A percentile compares a stretch with the other conserved stretches of the same genome.
Evolutionary conservation across 2,329 filamentous ascomycete genomes (phyloP).

Genomic region (Neonectria hederae): DNA sequence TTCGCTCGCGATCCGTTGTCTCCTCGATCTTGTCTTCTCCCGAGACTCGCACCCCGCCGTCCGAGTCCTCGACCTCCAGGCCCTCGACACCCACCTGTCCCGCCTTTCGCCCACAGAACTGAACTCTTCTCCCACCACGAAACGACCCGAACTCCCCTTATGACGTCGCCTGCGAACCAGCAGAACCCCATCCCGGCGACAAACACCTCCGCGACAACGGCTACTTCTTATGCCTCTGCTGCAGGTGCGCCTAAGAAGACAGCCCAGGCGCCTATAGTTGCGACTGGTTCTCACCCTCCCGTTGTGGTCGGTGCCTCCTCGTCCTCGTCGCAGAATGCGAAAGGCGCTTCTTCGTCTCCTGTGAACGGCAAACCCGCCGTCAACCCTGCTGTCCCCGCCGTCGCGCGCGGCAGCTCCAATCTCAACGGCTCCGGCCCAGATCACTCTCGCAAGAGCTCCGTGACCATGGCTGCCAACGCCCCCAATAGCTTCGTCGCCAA

Average conservation of each 20-base stretch:
- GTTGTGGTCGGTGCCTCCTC: constrained; percentile 65
- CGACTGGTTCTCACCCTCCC: constrained; percentile 64
- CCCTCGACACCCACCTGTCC: constrained; percentile 37
- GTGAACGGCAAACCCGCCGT: constrained; percentile 86
- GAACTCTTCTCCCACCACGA: constrained; percentile 43
- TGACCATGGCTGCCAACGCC: constrained; percentile 89
- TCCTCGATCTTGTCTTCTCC: constrained; percentile 30
- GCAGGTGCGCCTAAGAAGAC: constrained; percentile 71
- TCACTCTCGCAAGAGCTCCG: constrained; percentile 86
- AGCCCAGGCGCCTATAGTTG: constrained; percentile 68
- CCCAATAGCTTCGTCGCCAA: constrained; percentile 80
- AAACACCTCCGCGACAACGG: constrained; percentile 65
- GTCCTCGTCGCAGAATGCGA: constrained; percentile 64
- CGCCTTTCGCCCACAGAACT: constrained; percentile 36
- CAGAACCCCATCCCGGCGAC: constrained; percentile 65
- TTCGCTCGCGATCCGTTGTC: constrained; percentile 23
- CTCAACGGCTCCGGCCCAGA: constrained; percentile 76
- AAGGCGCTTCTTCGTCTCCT: constrained; percentile 75
- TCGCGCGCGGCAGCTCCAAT: constrained; percentile 69
- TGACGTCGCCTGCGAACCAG: constrained; percentile 69
- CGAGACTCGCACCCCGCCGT: constrained; percentile 29
- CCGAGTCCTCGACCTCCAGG: constrained; percentile 37
- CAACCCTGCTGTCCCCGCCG: constrained; percentile 73
- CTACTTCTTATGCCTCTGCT: constrained; percentile 74
- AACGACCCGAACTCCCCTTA: constrained; percentile 52